Evolutionary conservation across 2,329 filamentous ascomycete genomes (phyloP), one percentile per base, ranked within the genome.

Genomic region (Nothopassalora personata): DNA sequence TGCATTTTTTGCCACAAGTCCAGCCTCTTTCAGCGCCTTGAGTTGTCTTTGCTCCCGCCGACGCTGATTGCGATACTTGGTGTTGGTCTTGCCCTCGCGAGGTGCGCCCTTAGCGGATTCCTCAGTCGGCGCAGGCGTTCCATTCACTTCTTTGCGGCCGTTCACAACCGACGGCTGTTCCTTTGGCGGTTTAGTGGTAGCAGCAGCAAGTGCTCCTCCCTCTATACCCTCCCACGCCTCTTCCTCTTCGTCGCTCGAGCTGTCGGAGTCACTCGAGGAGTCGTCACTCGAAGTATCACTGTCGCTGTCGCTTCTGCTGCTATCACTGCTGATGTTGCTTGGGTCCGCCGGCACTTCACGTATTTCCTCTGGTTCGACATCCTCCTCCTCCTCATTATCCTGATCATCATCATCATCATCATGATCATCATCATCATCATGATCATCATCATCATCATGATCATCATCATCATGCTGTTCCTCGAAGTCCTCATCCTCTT

Each of bases 31-130:
- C 7, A 87, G 74, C 57, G 77, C 75, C 4, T 74, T 72, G 10
- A 87, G 72, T 58, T 75, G 74, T 58, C 79, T 79, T 43, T 75
- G 72, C 54, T 80, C 72, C 57, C 79, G 80, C 45, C 78, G 78
- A 43, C 86, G 78, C 31, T 73, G 67, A 63, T 88, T 88, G 60
- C 84, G 80, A 27, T 73, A 73, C 53, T 79, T 79, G 0, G 86
- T 88, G 18, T 70, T 66, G 23, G 68, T 64, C 33, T 75, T 77
- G 15, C 86, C 85, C 60, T 77, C 55, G 4, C 78, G 77, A 47
- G 83, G 67, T 30, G 62, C 30, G 6, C 18, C 36, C 30, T 51
- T 51, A 2, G 28, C 19, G 11, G 27, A 27, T 15, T 27, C 11
- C 30, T 47, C 48, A 3, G 54, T 23, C 19, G 34, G 30, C 23